These are phyloP conservation scores for Megacollybia marginata DNA, from an alignment of 768 basidiomycete genomes.

Conservation along the genomic window DNA sequence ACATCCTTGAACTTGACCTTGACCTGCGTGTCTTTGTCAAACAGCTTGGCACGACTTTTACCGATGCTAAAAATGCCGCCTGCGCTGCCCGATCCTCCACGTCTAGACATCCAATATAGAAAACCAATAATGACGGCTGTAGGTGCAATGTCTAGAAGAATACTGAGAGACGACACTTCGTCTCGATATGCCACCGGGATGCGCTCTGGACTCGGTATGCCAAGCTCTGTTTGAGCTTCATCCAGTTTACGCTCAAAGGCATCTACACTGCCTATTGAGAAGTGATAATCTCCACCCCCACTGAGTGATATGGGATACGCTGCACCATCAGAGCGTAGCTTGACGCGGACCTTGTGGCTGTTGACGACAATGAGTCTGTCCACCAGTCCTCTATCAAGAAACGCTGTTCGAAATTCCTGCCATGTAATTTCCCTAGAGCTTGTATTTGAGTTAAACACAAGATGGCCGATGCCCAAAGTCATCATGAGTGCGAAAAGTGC, in stretches of 20 bases:
- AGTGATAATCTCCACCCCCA: constrained; percentile 69
- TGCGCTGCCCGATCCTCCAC: constrained; percentile 55
- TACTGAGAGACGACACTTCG: constrained; percentile 78
- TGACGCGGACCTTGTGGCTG: constrained; percentile 82
- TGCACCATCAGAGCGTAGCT: constrained; percentile 81
- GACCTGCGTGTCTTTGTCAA: constrained; percentile 96
- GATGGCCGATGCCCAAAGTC: constrained; percentile 51
- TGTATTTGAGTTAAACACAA: constrained; percentile 55
- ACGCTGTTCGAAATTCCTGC: constrained; percentile 97
- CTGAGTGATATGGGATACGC: constrained; percentile 59
- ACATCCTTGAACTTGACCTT: constrained; percentile 93
- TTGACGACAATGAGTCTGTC: constrained; percentile 92
- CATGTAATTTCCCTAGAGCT: constrained; percentile 91
- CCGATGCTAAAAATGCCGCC: constrained; percentile 97
- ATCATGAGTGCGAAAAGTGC: constrained; percentile 48
- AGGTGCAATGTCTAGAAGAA: constrained; percentile 88
- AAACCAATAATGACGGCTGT: constrained; percentile 88
- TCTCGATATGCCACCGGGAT: constrained; percentile 97
- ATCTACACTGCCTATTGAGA: constrained; percentile 97
- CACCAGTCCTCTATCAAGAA: constrained; percentile 94
- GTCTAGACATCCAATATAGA: constrained; percentile 81
- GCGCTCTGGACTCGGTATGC: constrained; percentile 85
- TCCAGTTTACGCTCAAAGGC: constrained; percentile 94
- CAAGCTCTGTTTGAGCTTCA: constrained; percentile 86
- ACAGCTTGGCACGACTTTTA: constrained; percentile 89